Conservation (phyloP, 73 alveolate genomes). For the Effrenium voratum region DNA sequence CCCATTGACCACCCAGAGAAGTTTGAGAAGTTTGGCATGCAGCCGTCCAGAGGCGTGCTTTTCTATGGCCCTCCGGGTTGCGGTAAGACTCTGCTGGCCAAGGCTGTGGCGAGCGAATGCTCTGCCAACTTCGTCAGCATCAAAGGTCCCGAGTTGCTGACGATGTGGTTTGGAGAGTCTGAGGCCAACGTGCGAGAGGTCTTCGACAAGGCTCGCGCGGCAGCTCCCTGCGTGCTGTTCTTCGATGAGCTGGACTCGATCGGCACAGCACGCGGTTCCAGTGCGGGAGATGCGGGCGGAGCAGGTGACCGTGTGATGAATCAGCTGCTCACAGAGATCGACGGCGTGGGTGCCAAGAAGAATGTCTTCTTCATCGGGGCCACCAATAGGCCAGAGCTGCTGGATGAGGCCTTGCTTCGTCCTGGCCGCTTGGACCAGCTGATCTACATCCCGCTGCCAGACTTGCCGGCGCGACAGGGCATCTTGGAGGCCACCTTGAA, state of each 20-base stretch:
- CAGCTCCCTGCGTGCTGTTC: conserved; percentile 98
- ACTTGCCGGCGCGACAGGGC: conserved; percentile 95
- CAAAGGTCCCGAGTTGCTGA: conserved; percentile 97
- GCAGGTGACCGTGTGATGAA: conserved; percentile 95
- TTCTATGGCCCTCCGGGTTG: conserved; percentile 96
- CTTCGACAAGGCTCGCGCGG: conserved; percentile 97
- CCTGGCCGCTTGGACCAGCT: conserved; percentile 99
- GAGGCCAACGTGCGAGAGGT: conserved; percentile 98
- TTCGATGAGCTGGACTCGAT: conserved; percentile 97
- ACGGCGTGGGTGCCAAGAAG: conserved; percentile 98
- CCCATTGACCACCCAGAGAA: conserved; percentile 99
- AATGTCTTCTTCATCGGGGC: conserved; percentile 98
- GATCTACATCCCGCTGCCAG: conserved; percentile 99
- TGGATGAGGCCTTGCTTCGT: conserved; percentile 98
- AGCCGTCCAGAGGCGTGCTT: conserved; percentile 95
- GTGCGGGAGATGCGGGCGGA: conserved; percentile 98
- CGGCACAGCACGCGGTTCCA: conserved; percentile 97
- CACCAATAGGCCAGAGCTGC: conserved; percentile 98
- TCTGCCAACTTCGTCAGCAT: conserved; percentile 96
- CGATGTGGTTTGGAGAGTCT: conserved; percentile 98
- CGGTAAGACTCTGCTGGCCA: conserved; percentile 95
- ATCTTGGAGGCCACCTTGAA: conserved; percentile 96
- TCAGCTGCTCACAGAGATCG: conserved; percentile 99
- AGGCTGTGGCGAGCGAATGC: conserved; percentile 97
- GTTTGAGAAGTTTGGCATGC: conserved; percentile 96